Evolutionary conservation across 306 rosid genomes (phyloP).

Genomic region (Vachellia pachyceras): DNA sequence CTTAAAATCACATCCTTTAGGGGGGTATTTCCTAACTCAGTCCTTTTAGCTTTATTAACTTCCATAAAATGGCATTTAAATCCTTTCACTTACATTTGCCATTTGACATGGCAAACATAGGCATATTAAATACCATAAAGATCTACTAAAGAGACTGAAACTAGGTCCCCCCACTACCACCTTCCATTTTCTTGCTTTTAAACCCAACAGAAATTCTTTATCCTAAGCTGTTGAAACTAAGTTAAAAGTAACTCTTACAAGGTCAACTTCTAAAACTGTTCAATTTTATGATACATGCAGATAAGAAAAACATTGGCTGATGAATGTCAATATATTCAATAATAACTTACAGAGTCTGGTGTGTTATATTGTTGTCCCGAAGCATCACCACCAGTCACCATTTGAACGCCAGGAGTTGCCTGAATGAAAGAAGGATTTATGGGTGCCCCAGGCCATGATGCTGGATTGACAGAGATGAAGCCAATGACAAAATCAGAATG

Average conservation of each 20-base stretch:
- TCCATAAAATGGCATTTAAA: not conserved
- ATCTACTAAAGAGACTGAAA: not conserved
- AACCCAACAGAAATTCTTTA: not conserved
- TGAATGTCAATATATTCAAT: conserved; percentile 14
- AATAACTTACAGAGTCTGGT: conserved; percentile 77
- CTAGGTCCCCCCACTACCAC: not conserved
- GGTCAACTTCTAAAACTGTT: not conserved
- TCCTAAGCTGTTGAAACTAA: not conserved
- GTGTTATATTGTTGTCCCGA: conserved; percentile 96
- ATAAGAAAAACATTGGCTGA: not conserved
- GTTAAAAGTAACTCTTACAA: conserved; percentile 3
- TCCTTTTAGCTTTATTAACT: not conserved
- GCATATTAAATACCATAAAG: not conserved
- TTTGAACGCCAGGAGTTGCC: conserved; percentile 91
- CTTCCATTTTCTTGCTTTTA: not conserved
- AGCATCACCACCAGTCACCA: conserved; percentile 86
- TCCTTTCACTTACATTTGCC: not conserved
- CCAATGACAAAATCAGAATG: conserved; percentile 95
- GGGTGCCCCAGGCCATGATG: conserved; percentile 93
- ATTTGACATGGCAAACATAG: not conserved
- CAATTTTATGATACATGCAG: not conserved
- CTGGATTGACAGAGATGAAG: conserved; percentile 92
- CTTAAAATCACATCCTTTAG: too few species aligned
- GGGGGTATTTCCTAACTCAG: too few species aligned
- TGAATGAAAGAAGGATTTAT: conserved; percentile 86